Base-by-base conservation (phyloP, 2,329 filamentous ascomycete genomes). In the Paraconiothyrium sp. region DNA sequence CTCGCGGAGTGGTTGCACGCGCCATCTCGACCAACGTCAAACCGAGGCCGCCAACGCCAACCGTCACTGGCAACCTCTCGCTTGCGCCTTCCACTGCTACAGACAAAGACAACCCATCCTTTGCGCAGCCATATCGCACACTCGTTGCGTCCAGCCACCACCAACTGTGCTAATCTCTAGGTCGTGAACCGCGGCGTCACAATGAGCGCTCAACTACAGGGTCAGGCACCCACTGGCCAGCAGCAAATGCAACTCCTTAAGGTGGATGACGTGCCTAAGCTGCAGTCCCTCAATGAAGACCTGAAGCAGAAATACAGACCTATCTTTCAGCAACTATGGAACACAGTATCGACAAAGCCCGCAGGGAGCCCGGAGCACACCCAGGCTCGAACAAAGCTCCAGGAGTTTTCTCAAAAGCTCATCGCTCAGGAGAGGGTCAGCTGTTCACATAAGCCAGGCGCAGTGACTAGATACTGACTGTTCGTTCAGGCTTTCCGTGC, bases 291-390 rank as follows among this genome's bases (percentile, higher is more conserved):
- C 34, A 83, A 77, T 62, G 84, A 86, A 9, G 77, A 83, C 52
- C 82, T 85, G 67, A 89, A 88, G 76, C 75, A 81, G 48, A 83
- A 85, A 66, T 87, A 88, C 69, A 84, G 84, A 60, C 77, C 81
- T 52, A 79, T 84, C 22, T 82, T 89, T 63, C 80, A 82, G 59
- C 83, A 80, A 62, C 80, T 87, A 54, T 89, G 86, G 86, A 81
- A 82, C 34, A 74, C 81, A 35, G 78, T 86, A 54, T 83, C 86
- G 61, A 81, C 71, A 46, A 81, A 81, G 44, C 80, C 84, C 13
- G 76, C 78, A 37, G 82, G 83, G 57, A 84, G 80, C 55, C 71
- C 78, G 1, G 83, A 86, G 61, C 83, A 86, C 67, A 80, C 80
- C 59, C 76, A 78, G 46, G 85, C 84, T 13, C 82, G 84, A 54